A percentile compares a stretch with the other conserved stretches of the same genome.
Conservation (phyloP, 2,329 filamentous ascomycete genomes). For the Aureobasidium mangrovei region DNA sequence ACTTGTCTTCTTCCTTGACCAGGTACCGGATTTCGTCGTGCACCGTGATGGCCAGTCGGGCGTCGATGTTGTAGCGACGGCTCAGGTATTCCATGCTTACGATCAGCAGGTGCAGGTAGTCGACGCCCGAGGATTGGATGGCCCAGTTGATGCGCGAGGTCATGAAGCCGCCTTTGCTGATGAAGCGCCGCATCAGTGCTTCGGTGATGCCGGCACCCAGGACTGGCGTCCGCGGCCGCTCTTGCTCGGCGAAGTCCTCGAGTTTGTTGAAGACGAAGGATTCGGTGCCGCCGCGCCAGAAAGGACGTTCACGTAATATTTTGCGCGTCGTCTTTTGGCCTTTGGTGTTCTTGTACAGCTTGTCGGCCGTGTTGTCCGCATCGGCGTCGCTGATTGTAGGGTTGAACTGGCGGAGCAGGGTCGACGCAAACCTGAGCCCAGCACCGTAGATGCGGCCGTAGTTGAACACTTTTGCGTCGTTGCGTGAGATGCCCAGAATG, state of each 20-base stretch:
- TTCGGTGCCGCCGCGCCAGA: conserved; percentile 95
- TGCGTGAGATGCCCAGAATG: conserved; percentile 88
- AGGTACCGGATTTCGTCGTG: conserved; percentile 97
- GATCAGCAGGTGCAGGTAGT: conserved; percentile 91
- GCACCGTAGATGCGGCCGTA: conserved; percentile 99
- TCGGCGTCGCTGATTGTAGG: conserved; percentile 70
- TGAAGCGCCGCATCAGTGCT: conserved; percentile 78
- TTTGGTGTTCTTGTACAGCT: conserved; percentile 82
- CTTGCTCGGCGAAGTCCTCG: conserved; percentile 95
- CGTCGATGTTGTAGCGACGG: conserved; percentile 73
- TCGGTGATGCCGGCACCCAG: conserved; percentile 93
- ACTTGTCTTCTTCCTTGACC: conserved; percentile 75
- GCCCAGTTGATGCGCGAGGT: conserved; percentile 98
- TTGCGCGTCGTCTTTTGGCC: conserved; percentile 75
- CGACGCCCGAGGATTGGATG: conserved; percentile 93
- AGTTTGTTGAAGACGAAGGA: conserved; percentile 98
- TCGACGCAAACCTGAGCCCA: conserved; percentile 84
- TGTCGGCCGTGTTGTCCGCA: conserved; percentile 65
- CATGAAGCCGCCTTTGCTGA: conserved; percentile 85
- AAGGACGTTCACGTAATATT: conserved; percentile 60
- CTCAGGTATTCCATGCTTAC: conserved; percentile 90
- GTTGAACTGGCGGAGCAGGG: conserved; percentile 87
- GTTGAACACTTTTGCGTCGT: conserved; percentile 96
- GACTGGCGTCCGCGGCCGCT: conserved; percentile 80
- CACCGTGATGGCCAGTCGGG: conserved; percentile 83